phyloP scores from a whole-genome alignment of 805 yeast species.

The Brettanomyces sp. region DNA sequence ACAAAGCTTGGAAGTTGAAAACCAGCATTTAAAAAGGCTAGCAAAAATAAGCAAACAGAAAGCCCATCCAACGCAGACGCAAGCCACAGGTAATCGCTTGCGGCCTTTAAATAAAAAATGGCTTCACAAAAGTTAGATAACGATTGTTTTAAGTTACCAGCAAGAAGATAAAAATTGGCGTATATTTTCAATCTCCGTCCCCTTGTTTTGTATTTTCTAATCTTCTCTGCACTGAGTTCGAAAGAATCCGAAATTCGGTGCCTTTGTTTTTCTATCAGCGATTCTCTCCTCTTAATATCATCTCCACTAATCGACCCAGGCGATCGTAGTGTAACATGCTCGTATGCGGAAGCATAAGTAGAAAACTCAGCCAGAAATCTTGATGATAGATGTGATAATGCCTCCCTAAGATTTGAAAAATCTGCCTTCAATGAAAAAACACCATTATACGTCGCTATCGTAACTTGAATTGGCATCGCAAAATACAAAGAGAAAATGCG shows the following conservation, averaged over 20 bases:
- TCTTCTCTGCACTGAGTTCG: slow-evolving; percentile 25
- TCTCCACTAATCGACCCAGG: slow-evolving; percentile 45
- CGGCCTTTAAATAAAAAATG: slow-evolving; percentile 41
- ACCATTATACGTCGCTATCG: slow-evolving; percentile 2
- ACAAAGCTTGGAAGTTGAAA: slow-evolving; percentile 36
- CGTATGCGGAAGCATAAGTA: slow-evolving; percentile 60
- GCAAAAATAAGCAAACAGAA: slow-evolving; percentile 53
- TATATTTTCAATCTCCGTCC: slow-evolving; percentile 71
- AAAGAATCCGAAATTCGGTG: slow-evolving; percentile 22
- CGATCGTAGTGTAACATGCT: slow-evolving; percentile 72
- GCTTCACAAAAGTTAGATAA: slow-evolving; percentile 70
- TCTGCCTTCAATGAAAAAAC: slow-evolving; percentile 12
- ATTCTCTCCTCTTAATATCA: slow-evolving; percentile 4
- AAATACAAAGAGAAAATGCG: slow-evolving; percentile 47
- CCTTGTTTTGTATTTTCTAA: slow-evolving; percentile 33
- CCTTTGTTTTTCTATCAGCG: slow-evolving; percentile 14
- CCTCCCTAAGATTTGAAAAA: slow-evolving; percentile 40
- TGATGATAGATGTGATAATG: slow-evolving; percentile 63
- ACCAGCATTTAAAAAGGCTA: slow-evolving; percentile 46
- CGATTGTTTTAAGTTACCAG: slow-evolving; percentile 73
- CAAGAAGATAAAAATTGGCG: slow-evolving; percentile 68
- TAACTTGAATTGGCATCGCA: slow-evolving; percentile 28
- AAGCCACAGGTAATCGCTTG: slow-evolving; percentile 78
- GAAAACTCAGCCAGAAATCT: slow-evolving; percentile 57
- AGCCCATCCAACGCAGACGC: slow-evolving; percentile 83